Base-by-base conservation (phyloP, 2,329 filamentous ascomycete species). In the Beauveria asiatica region DNA sequence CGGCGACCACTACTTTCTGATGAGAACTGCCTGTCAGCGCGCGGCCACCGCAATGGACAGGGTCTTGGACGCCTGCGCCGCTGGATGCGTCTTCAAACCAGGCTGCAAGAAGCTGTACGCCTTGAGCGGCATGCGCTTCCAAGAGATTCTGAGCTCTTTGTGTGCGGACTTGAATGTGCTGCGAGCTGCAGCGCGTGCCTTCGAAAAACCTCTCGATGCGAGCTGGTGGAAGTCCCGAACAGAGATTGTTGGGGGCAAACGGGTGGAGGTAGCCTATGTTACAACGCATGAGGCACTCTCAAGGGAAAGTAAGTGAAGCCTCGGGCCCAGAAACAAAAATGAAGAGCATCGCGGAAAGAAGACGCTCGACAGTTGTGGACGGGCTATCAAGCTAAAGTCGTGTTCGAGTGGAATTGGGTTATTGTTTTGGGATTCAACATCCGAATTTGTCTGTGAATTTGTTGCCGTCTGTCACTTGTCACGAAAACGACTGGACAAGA, bases 11-110 rank as follows among this genome's bases (percentile, higher is more conserved):
- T 62, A 62, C 57, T 19, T 56, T 5, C 10, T 48, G 11, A 55
- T 57, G 16, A 61, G 64, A 17, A 57, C 54, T 3, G 63, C 64
- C 5, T 49, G 61, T 16, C 64, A 65, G 59, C 62, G 64, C 23
- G 41, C 57, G 5, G 60, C 61, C 3, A 61, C 57, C 3, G 60
- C 64, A 5, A 65, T 66, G 62, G 19, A 33, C 0, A 39, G 30
- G 5, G 13, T 63, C 4, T 8, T 63, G 19, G 30, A 41, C 2
- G 45, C 41, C 13, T 3, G 1, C 2, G 30, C 5, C 13, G 17
- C 51, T 13, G 7, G 37, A 11, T 46, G 11, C 11, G 5, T 17
- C 44, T 1, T 42, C 17, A 16, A 11, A 21, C n/a, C 6, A 9
- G 13, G 17, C 7, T 8, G 9, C 9, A 13, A 25, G 17, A 48